These are phyloP conservation scores for Physaria fendleri DNA, from an alignment of 345 rosid species.

Conservation along the genomic window DNA sequence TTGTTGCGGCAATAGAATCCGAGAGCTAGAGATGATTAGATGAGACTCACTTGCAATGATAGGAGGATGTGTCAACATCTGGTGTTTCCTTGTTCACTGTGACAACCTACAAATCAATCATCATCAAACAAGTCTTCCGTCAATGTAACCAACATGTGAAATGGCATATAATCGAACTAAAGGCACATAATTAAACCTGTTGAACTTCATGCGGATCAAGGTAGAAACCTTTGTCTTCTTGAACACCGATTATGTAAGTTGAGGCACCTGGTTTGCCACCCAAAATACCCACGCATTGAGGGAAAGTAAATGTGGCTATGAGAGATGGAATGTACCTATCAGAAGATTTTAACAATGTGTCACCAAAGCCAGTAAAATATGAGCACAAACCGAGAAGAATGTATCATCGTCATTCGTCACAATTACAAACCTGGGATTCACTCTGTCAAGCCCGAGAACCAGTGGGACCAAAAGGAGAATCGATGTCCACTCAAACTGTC, in stretches of 20 bases:
- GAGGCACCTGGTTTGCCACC: constrained; percentile 96
- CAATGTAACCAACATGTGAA: background rate
- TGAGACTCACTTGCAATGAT: constrained; percentile 66
- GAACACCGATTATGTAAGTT: constrained; percentile 84
- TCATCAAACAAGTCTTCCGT: constrained; percentile 1
- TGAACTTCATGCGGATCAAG: constrained; percentile 94
- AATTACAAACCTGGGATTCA: constrained; percentile 70
- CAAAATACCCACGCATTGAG: constrained; percentile 87
- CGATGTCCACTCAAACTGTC: constrained; percentile 64
- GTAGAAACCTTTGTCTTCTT: constrained; percentile 70
- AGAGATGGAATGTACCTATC: constrained; percentile 79
- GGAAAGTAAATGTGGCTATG: constrained; percentile 66
- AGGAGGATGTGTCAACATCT: constrained; percentile 78
- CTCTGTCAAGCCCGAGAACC: constrained; percentile 89
- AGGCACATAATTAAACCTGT: constrained; percentile 30
- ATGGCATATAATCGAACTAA: too few relatives aligned
- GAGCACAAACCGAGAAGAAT: background rate
- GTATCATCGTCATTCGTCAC: too few relatives aligned
- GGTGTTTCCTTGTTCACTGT: constrained; percentile 41
- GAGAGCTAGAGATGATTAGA: constrained; percentile 53
- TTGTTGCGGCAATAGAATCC: constrained; percentile 87
- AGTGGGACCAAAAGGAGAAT: constrained; percentile 85
- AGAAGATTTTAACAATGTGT: background rate
- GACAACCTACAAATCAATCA: constrained; percentile 46
- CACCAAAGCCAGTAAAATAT: background rate